Conservation (phyloP, 306 rosid genomes). For the Cucurbita moschata region DNA sequence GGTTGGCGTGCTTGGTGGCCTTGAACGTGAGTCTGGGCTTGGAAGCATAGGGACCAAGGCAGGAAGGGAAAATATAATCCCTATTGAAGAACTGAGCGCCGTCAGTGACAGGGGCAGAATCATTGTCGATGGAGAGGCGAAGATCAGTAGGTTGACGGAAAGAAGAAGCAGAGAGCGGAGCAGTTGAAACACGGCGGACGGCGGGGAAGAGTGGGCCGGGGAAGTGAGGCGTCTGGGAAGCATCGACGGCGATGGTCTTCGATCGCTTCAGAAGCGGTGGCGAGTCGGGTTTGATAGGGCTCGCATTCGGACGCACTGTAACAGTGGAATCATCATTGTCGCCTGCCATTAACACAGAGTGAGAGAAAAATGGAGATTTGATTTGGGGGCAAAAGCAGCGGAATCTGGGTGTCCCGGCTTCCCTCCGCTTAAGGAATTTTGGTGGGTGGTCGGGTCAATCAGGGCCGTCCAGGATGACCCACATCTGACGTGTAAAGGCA, state of each 20-base stretch:
- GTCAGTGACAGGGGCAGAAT: neutral
- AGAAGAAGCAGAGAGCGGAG: neutral
- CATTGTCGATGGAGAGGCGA: conserved; percentile 22
- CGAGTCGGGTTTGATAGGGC: conserved; percentile 14
- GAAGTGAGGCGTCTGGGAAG: conserved; percentile 8
- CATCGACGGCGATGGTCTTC: conserved; percentile 22
- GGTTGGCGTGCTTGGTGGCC: conserved; percentile 5
- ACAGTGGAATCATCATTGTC: neutral
- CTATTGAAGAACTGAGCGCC: conserved; percentile 28
- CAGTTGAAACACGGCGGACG: conserved; percentile 18
- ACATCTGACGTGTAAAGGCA: neutral
- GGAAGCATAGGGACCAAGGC: conserved; percentile 43
- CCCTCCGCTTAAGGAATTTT: neutral
- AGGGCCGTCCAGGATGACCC: neutral
- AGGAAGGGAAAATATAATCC: conserved; percentile 65
- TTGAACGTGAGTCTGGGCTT: conserved; percentile 21
- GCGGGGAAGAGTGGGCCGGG: conserved; percentile 36
- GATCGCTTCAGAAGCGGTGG: conserved; percentile 47
- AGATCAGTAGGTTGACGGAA: conserved; percentile 20
- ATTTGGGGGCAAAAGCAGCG: neutral
- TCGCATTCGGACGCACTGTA: neutral
- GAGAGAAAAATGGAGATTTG: neutral
- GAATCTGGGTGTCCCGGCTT: neutral
- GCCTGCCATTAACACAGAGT: neutral
- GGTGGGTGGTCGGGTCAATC: neutral